Evolutionary conservation across 2,329 filamentous ascomycete genomes (phyloP), one percentile per base, ranked within the genome.

Genomic region (Ophiocordyceps robertsii): DNA sequence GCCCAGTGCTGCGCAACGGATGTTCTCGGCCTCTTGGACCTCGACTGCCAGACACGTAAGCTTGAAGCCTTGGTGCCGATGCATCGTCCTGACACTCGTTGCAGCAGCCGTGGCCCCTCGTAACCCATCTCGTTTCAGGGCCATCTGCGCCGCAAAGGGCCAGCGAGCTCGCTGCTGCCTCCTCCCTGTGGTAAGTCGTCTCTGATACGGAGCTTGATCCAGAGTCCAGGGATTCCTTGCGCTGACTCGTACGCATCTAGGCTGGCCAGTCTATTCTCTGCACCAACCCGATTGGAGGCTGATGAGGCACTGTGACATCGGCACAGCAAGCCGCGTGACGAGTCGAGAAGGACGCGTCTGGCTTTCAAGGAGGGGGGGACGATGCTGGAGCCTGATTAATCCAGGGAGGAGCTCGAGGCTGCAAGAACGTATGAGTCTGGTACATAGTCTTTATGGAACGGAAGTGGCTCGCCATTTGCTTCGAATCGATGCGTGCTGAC

Each of bases 1-100:
- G 32, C 42, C 6, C 40, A 44, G 43, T 52, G 49, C 48, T 45
- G 49, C 13, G 45, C 36, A 14, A n/a, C 41, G 6, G 44, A 46
- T n/a, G 7, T 51, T 24, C 42, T 47, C 17, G 45, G 46, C 3
- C 4, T 46, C 10, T 21, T 37, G 11, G 43, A 44, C 35, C 42
- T 50, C 6, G 39, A 51, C 43, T 49, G 48, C 44, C 10, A 29
- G 2, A n/a, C 43, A 6, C 48, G 48, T 48, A 37, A 44, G 47
- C 37, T 16, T 19, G 14, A 17, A 16, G n/a, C 9, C n/a, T 33
- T 6, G 31, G 7, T 7, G 7, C 12, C 13, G 2, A 33, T 33
- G 31, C 2, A 33, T 6, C n/a, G 7, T 13, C 12, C 31, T 33
- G n/a, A 36, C 33, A 36, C 33, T 7, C 16, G 6, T 5, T 16